phyloP scores from a whole-genome alignment of 1,284 basidiomycete species.

The Gomphus sp. region DNA sequence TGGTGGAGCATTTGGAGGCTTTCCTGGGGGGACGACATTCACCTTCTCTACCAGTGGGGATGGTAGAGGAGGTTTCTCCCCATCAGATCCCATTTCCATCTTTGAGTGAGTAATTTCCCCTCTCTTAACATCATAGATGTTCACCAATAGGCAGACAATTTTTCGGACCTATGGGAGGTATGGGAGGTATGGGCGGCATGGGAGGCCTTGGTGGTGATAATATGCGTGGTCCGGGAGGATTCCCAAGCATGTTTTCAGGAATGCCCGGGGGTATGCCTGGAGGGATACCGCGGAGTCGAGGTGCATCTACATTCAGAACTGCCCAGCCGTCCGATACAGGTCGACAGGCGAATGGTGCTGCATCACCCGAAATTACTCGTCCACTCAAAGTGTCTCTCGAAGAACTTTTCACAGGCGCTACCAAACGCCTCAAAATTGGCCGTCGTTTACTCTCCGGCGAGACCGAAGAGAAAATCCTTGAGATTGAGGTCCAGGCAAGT shows the following conservation, averaged over 20 bases:
- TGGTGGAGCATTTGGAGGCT: conserved; percentile 36
- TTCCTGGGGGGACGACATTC: conserved; percentile 46
- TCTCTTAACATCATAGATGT: conserved; percentile 16
- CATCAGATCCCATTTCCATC: conserved; percentile 83
- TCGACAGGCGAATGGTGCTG: conserved; percentile 21
- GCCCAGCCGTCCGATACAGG: conserved; percentile 4
- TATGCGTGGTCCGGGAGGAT: conserved; percentile 30
- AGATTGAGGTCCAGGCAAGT: conserved; percentile 61
- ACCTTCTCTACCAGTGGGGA: conserved; percentile 47
- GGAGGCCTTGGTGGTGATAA: conserved; percentile 37
- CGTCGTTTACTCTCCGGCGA: conserved; percentile 63
- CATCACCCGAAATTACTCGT: conserved; percentile 59
- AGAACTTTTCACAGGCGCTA: conserved; percentile 85
- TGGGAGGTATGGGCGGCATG: conserved; percentile 35
- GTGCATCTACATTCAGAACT: conserved; percentile 15
- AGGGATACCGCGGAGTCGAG: conserved; percentile 22
- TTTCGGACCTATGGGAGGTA: conserved; percentile 38
- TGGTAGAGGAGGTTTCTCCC: conserved; percentile 47
- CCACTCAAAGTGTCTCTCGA: conserved; percentile 84
- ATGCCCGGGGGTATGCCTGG: conserved; percentile 46
- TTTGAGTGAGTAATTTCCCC: conserved; percentile 63
- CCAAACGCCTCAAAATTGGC: conserved; percentile 86
- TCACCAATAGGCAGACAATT: conserved; percentile 43
- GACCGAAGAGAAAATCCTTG: conserved; percentile 86
- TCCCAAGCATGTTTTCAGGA: conserved; percentile 37